Evolutionary conservation across 768 basidiomycete species (phyloP).

Genomic region (Russula sp.): DNA sequence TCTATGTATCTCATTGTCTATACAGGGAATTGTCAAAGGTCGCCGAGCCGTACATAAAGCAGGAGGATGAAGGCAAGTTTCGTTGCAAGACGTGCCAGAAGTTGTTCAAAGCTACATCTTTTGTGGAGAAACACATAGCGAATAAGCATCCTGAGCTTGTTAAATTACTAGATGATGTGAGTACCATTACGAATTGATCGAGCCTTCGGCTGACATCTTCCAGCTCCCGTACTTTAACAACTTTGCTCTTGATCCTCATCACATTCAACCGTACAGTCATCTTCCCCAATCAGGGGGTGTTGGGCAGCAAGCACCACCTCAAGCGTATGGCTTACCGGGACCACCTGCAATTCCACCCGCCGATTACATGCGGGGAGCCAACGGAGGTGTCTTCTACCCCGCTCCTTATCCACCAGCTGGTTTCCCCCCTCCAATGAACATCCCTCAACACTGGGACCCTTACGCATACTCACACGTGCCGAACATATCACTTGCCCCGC

Average conservation of each 20-base stretch:
- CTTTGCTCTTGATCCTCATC: constrained; percentile 93
- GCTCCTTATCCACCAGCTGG: constrained; percentile 42
- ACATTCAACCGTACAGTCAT: constrained; percentile 78
- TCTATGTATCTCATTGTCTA: constrained; percentile 13
- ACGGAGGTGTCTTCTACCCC: constrained; percentile 23
- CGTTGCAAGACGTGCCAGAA: constrained; percentile 96
- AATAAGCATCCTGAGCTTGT: constrained; percentile 90
- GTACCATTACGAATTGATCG: constrained; percentile 20
- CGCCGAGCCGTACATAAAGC: constrained; percentile 76
- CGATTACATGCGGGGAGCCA: constrained; percentile 29
- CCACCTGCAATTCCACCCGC: constrained; percentile 33
- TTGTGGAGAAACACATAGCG: constrained; percentile 94
- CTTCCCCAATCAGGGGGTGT: constrained; percentile 64
- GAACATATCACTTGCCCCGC: constrained; percentile 31
- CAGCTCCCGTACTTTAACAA: constrained; percentile 91
- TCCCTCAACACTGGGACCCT: constrained; percentile 42
- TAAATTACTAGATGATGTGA: constrained; percentile 78
- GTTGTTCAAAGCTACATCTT: constrained; percentile 94
- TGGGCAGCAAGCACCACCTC: constrained; percentile 67
- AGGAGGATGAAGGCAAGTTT: constrained; percentile 96
- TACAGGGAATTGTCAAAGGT: constrained; percentile 73
- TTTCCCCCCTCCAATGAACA: constrained; percentile 29
- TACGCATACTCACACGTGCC: constrained; percentile 37
- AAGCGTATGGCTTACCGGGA: constrained; percentile 76
- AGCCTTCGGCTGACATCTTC: constrained; percentile 19